Conservation (phyloP, 164 flowering plant genomes). For the Magnolia kwangsiensis region DNA sequence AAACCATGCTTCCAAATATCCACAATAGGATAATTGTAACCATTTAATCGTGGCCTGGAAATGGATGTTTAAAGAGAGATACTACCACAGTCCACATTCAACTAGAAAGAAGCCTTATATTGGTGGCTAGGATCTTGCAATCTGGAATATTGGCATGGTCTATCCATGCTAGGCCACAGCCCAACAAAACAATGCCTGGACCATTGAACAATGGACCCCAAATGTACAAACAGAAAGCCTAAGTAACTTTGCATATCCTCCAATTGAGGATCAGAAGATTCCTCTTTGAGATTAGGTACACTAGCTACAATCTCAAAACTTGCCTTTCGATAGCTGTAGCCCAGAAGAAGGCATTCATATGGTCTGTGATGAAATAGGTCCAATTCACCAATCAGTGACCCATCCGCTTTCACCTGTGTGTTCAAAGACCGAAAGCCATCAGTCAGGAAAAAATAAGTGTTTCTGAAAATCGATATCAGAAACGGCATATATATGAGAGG, state of each 20-base stretch:
- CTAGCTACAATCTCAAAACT: constrained; percentile 11
- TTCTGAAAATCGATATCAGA: neutral
- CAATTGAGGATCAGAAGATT: neutral
- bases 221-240: neutral
- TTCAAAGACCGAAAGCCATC: neutral
- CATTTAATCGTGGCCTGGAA: too few relatives aligned
- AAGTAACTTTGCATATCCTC: neutral
- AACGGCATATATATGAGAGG: neutral
- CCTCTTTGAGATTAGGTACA: too few relatives aligned
- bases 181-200: neutral
- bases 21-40: neutral
- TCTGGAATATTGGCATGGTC: neutral
- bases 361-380: constrained; percentile 94
- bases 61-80: neutral
- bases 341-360: constrained; percentile 86
- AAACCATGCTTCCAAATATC: too few relatives aligned
- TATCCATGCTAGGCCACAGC: neutral
- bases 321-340: constrained; percentile 55
- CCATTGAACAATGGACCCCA: neutral
- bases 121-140: neutral
- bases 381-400: constrained; percentile 68
- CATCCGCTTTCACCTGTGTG: constrained; percentile 73
- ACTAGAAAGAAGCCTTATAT: neutral
- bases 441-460: neutral
- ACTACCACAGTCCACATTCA: neutral